phyloP scores from a whole-genome alignment of 2,329 filamentous ascomycete genomes.

The Ascochyta koolunga region DNA sequence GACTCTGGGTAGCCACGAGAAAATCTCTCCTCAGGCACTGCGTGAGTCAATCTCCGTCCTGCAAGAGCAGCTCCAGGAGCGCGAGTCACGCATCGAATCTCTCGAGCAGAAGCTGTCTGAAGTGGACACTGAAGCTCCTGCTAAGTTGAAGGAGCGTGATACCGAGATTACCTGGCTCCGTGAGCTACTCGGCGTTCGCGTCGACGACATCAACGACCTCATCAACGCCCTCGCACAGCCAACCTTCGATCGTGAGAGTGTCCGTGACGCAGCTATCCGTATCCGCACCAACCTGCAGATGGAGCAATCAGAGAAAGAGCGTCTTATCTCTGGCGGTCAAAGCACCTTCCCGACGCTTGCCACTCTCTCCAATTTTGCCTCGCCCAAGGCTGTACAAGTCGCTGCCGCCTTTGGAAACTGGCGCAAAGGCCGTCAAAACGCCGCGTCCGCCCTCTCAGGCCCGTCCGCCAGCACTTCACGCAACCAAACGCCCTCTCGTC shows the following conservation, averaged over 20 bases:
- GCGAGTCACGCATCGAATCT: conserved; percentile 86
- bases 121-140: conserved; percentile 76
- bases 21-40: conserved; percentile 91
- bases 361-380: conserved; percentile 75
- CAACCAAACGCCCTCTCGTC: conserved; percentile 43
- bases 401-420: conserved; percentile 98
- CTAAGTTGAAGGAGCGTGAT: conserved; percentile 87
- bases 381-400: conserved; percentile 84
- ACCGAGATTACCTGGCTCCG: conserved; percentile 95
- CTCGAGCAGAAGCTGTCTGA: conserved; percentile 74
- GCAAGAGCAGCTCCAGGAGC: conserved; percentile 94
- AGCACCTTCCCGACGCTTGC: conserved; percentile 75
- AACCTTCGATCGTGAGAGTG: conserved; percentile 75
- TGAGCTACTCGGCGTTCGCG: conserved; percentile 86
- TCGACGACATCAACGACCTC: conserved; percentile 91
- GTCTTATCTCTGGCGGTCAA: conserved; percentile 70
- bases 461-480: conserved; percentile 38
- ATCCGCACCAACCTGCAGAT: conserved; percentile 95
- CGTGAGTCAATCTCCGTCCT: conserved; percentile 95
- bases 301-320: conserved; percentile 94
- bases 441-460: conserved; percentile 54
- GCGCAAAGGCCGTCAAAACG: conserved; percentile 69
- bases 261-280: conserved; percentile 90
- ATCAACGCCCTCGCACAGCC: conserved; percentile 78
- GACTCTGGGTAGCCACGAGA: conserved; percentile 67